phyloP scores from a whole-genome alignment of 306 rosid genomes.

The Dalbergia cultrata region DNA sequence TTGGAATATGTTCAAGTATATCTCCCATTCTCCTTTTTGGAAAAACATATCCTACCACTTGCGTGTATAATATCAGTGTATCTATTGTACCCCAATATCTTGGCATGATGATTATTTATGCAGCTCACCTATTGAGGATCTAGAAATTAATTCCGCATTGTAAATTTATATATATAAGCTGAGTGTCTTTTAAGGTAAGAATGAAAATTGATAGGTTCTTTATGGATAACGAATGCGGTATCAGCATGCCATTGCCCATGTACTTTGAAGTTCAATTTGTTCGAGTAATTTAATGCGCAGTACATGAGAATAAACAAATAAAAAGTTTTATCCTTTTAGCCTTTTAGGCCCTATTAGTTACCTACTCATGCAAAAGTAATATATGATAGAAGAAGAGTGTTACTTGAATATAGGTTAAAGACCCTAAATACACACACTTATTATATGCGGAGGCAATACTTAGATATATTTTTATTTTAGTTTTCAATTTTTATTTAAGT shows the following conservation, averaged over 20 bases:
- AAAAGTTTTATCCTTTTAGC: constrained; percentile 17
- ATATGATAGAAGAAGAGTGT: no score
- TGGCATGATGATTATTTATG: background rate
- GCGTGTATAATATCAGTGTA: background rate
- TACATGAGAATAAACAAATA: constrained; percentile 3
- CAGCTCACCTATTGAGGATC: background rate
- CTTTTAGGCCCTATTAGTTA: constrained; percentile 8
- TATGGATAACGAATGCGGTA: constrained; percentile 9
- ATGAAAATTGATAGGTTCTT: constrained; percentile 28
- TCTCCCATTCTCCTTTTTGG: background rate
- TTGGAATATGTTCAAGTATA: constrained; percentile 6
- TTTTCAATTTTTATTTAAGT: no score
- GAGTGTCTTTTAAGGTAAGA: constrained; percentile 28
- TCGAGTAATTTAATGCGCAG: background rate
- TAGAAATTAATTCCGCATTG: background rate
- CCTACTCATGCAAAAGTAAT: background rate
- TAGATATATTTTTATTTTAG: no score
- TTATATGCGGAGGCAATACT: no score
- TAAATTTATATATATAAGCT: background rate
- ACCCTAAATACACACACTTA: no score
- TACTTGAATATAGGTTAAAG: no score
- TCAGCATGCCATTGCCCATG: background rate
- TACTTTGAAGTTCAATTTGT: background rate
- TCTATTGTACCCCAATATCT: background rate
- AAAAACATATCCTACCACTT: background rate